Base-by-base conservation (phyloP, 345 rosid genomes). In the Eutrema yunnanense region DNA sequence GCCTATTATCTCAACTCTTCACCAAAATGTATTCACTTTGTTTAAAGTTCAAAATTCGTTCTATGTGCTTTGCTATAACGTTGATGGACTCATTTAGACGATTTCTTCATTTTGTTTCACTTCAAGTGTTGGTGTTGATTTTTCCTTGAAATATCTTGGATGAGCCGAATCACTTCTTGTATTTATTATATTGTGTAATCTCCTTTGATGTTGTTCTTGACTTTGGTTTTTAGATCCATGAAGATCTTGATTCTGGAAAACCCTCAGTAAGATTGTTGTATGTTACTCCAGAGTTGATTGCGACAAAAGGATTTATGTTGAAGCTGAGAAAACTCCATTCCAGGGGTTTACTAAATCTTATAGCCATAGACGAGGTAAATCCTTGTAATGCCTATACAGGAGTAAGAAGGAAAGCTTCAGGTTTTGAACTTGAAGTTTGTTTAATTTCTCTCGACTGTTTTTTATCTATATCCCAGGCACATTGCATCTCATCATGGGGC, bases 401-500 rank as follows among this genome's bases (percentile, higher is more conserved):
- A 53, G 64, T 66, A 16, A 34, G 12, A 33, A 41, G 38, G 44
- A 72, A 62, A 48, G 10, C 49, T 60, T 80, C 8, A n/a, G 62
- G 26, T 70, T 22, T 29, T 68, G 46, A 19, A 48, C 30, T 11
- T 38, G 59, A 42, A 56, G 33, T 64, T 14, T 33, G 33, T 68
- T 44, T 62, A 26, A 58, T 65, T 37, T 65, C 26, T 67, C 43
- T 61, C 13, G 16, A 32, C 44, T 56, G 71, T 64, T 61, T 76
- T 64, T 61, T 76, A 32, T 75, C 42, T 65, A 74, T 71, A 75
- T 84, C 51, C 54, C 90, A 95, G 96, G 97, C 97, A 62, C 99
- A 95, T 71, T 95, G 97, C 82, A 88, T 94, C 82, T 94, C 99
- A 66, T 76, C 93, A 10, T 95, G 99, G 99, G 97, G 99, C 69